Evolutionary conservation across 352 stramenopile species (phyloP).

Genomic region (Phytophthora megakarya): DNA sequence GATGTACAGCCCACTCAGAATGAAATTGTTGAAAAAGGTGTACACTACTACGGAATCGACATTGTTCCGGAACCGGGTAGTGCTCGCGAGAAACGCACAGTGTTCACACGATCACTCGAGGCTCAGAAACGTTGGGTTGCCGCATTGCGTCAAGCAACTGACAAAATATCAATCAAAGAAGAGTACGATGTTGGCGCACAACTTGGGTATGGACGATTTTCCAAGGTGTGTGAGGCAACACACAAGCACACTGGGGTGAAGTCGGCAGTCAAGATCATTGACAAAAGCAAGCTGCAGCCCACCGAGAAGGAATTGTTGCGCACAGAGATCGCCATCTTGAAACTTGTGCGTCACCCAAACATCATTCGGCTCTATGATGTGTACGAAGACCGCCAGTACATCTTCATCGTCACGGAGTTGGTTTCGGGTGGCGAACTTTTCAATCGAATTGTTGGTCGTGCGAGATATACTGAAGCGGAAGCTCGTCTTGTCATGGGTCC

Average conservation of each 20-base stretch:
- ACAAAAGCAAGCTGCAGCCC: conserved; percentile 89
- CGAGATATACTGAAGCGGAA: conserved; percentile 89
- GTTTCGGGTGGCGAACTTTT: conserved; percentile 96
- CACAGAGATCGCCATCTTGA: conserved; percentile 94
- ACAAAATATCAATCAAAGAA: conserved; percentile 90
- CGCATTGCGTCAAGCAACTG: conserved; percentile 76
- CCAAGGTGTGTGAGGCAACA: conserved; percentile 81
- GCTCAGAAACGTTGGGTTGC: conserved; percentile 81
- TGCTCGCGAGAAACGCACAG: conserved; percentile 71
- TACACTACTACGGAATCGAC: conserved; percentile 89
- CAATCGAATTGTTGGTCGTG: conserved; percentile 93
- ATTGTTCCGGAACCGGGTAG: conserved; percentile 77
- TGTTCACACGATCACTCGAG: conserved; percentile 82
- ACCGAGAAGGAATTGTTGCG: conserved; percentile 91
- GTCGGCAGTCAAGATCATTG: conserved; percentile 93
- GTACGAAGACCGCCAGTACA: conserved; percentile 92
- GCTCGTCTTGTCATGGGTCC: conserved; percentile 87
- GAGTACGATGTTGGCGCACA: conserved; percentile 90
- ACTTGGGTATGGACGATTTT: conserved; percentile 90
- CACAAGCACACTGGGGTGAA: conserved; percentile 67
- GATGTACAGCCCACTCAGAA: conserved; percentile 53
- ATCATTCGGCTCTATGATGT: conserved; percentile 89
- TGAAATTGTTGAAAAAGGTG: conserved; percentile 73
- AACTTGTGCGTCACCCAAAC: conserved; percentile 90
- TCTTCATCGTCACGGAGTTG: conserved; percentile 99